These are phyloP conservation scores for Sporothrix sp. DNA, from an alignment of 2,329 filamentous ascomycete species.

Conservation along the genomic window DNA sequence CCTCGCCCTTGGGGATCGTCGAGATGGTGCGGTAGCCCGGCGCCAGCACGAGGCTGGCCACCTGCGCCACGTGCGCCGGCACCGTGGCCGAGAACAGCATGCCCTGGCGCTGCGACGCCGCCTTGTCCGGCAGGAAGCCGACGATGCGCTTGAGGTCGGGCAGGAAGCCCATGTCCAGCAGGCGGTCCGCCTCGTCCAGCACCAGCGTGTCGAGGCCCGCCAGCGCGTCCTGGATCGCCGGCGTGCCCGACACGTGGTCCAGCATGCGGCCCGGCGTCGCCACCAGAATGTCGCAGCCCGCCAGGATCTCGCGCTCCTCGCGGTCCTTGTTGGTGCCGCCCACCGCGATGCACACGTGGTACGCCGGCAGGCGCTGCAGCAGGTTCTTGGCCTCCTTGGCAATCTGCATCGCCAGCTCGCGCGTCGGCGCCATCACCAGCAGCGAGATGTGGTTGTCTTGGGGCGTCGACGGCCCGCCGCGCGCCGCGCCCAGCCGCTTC, in stretches of 20 bases:
- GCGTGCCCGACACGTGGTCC: conserved; percentile 68
- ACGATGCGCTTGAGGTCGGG: conserved; percentile 69
- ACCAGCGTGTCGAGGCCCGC: conserved; percentile 65
- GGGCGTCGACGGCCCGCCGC: conserved; percentile 14
- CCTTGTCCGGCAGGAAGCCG: conserved; percentile 54
- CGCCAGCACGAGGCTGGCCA: conserved; percentile 60
- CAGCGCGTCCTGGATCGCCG: conserved; percentile 56
- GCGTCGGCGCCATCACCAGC: conserved; percentile 60
- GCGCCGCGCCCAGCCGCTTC: conserved; percentile 19
- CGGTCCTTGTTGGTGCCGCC: conserved; percentile 67
- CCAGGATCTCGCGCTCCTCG: conserved; percentile 60
- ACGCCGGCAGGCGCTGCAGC: conserved; percentile 61
- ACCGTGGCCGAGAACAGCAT: conserved; percentile 84
- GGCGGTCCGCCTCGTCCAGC: conserved; percentile 72
- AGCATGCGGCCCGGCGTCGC: conserved; percentile 71
- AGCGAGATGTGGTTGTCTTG: conserved; percentile 39
- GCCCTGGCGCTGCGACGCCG: conserved; percentile 52
- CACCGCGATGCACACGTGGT: conserved; percentile 68
- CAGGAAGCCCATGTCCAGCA: conserved; percentile 81
- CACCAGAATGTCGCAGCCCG: conserved; percentile 69
- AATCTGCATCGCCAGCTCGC: conserved; percentile 62
- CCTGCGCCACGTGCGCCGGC: conserved; percentile 64
- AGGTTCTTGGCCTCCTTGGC: conserved; percentile 61
- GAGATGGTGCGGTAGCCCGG: conserved; percentile 70
- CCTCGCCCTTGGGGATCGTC: conserved; percentile 65